Conservation (phyloP, 2,329 filamentous ascomycete species). For the Pestalotiopsis sp. region DNA sequence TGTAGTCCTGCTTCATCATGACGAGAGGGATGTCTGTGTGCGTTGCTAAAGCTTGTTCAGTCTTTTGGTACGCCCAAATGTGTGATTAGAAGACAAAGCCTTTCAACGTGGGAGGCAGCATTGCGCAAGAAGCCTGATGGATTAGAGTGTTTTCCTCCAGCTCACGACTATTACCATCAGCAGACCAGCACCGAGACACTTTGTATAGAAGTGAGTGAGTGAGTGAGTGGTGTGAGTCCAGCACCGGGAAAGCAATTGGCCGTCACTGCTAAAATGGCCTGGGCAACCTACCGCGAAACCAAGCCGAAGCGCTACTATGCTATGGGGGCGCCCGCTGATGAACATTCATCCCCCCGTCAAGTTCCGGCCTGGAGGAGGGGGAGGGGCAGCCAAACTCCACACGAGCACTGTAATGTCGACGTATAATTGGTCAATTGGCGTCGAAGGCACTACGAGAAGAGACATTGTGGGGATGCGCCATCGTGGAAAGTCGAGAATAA, state of each 20-base stretch:
- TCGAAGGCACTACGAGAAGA: not conserved
- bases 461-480: not conserved
- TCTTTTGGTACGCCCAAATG: no score
- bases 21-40: no score
- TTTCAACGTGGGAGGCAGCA: no score
- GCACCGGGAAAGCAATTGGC: conserved; percentile 3
- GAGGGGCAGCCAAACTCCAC: conserved; percentile 3
- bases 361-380: conserved; percentile 10
- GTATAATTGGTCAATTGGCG: not conserved
- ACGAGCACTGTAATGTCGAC: not conserved
- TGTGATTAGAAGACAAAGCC: no score
- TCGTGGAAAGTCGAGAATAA: not conserved
- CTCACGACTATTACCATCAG: no score
- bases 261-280: not conserved
- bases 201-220: not conserved
- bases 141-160: no score
- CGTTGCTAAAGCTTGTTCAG: no score
- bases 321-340: not conserved
- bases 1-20: no score
- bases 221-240: no score
- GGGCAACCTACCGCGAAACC: not conserved
- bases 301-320: not conserved
- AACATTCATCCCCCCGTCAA: conserved; percentile 7
- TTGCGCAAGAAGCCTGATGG: no score
- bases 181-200: no score